Evolutionary conservation across 495 filamentous ascomycete genomes (phyloP).

Genomic region (Xylaria intraflava): DNA sequence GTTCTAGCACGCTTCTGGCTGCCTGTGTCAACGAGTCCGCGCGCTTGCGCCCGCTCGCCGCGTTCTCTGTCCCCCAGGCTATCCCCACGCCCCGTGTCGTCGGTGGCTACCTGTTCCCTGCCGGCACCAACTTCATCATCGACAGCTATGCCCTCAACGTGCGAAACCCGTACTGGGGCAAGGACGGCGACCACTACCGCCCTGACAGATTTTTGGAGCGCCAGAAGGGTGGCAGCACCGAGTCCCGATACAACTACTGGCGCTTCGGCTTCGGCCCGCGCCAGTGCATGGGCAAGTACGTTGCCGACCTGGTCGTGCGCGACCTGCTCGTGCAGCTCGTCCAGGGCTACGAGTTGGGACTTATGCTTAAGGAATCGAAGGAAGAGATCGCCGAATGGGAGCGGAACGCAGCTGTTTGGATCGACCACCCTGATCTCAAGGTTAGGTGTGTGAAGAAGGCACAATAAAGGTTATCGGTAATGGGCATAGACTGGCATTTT

Average conservation of each 20-base stretch:
- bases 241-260: slow-evolving; percentile 19
- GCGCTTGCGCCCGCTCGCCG: slow-evolving; percentile 28
- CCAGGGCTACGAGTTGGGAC: too few species aligned
- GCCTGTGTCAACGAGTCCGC: slow-evolving; percentile 29
- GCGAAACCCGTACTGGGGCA: slow-evolving; percentile 29
- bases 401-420: too few species aligned
- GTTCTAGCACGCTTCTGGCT: slow-evolving; percentile 18
- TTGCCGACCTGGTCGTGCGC: slow-evolving; percentile 22
- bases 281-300: slow-evolving; percentile 24
- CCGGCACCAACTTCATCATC: slow-evolving; percentile 27
- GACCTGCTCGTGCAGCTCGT: too few species aligned
- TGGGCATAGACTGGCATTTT: too few species aligned
- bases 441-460: too few species aligned
- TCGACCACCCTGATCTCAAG: too few species aligned
- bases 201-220: not conserved
- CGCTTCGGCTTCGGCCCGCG: slow-evolving; percentile 30
- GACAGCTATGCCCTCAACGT: slow-evolving; percentile 36
- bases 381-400: too few species aligned
- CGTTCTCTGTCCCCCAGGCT: slow-evolving; percentile 31
- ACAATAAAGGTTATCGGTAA: too few species aligned
- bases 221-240: not conserved
- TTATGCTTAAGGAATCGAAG: too few species aligned
- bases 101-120: slow-evolving; percentile 21
- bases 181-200: slow-evolving; percentile 16
- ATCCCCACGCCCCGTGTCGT: slow-evolving; percentile 25